Evolutionary conservation across 179 eudicot species (phyloP).

Genomic region (Amaranthus tricolor): DNA sequence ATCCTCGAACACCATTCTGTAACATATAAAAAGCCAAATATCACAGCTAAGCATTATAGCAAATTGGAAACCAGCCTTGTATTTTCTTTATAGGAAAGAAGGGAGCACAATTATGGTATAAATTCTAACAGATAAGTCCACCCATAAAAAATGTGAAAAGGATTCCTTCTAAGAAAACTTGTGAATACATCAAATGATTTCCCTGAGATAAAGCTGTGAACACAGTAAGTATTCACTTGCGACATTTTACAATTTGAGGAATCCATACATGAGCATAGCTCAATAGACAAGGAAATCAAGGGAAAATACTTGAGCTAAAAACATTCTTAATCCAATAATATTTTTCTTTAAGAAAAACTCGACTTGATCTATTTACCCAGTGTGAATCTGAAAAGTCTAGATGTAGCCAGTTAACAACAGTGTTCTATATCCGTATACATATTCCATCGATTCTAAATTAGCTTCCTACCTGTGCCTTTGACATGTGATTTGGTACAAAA

Average conservation of each 20-base stretch:
- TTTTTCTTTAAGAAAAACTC: too few relatives aligned
- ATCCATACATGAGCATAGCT: not conserved
- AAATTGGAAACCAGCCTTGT: not conserved
- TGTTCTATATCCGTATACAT: not conserved
- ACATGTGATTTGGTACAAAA: not conserved
- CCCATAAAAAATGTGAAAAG: too few relatives aligned
- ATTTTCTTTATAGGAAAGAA: not conserved
- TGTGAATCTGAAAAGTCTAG: not conserved
- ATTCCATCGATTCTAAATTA: not conserved
- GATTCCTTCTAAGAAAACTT: not conserved
- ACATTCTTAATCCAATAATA: too few relatives aligned
- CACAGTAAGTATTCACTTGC: not conserved
- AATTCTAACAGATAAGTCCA: not conserved
- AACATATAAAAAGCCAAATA: constrained; percentile 8
- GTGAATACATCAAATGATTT: not conserved
- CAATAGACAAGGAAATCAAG: not conserved
- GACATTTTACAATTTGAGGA: not conserved
- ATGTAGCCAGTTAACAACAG: not conserved
- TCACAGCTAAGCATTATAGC: constrained; percentile 2
- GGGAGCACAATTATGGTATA: not conserved
- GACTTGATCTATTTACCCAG: too few relatives aligned
- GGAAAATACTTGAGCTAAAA: too few relatives aligned
- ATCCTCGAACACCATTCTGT: constrained; percentile 92
- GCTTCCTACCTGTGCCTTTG: not conserved
- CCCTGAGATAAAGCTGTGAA: not conserved